Conservation (phyloP, 768 basidiomycete genomes). For the Boletus tomentosulus region DNA sequence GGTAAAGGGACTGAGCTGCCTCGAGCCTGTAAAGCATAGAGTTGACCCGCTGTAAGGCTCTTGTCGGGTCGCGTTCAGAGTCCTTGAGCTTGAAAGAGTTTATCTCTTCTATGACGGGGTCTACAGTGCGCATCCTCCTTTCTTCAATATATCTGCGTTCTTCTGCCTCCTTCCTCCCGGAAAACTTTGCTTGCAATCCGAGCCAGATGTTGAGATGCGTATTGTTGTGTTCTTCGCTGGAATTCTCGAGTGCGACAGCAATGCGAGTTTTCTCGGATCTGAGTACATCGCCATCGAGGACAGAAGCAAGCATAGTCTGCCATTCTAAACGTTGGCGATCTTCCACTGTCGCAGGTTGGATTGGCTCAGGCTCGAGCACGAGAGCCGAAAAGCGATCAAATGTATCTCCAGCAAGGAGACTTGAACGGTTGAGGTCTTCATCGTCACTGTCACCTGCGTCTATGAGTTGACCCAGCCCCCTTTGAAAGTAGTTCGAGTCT, state of each 20-base stretch:
- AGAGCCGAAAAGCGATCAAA: conserved; percentile 51
- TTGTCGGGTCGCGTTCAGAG: conserved; percentile 29
- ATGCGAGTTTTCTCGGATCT: conserved; percentile 94
- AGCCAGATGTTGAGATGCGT: conserved; percentile 78
- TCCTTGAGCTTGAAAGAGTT: conserved; percentile 64
- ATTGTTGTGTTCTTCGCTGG: conserved; percentile 65
- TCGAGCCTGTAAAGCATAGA: conserved; percentile 71
- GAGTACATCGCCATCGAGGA: conserved; percentile 90
- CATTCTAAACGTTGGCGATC: conserved; percentile 87
- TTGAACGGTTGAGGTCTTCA: conserved; percentile 50
- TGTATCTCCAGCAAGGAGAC: conserved; percentile 41
- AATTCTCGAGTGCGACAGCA: conserved; percentile 68
- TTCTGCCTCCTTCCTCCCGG: conserved; percentile 75
- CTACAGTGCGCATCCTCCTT: conserved; percentile 73
- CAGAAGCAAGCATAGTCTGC: conserved; percentile 93
- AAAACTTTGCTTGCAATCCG: conserved; percentile 82
- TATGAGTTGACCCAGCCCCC: conserved; percentile 62
- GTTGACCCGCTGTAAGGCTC: conserved; percentile 59
- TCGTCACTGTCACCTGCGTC: conserved; percentile 76
- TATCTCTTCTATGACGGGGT: conserved; percentile 81
- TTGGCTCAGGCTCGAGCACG: conserved; percentile 57
- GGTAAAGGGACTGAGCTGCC: conserved; percentile 82
- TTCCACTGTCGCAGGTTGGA: conserved; percentile 64
- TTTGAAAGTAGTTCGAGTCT: conserved; percentile 79
- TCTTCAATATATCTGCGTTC: conserved; percentile 82